Evolutionary conservation across 2,329 filamentous ascomycete species (phyloP).

Genomic region (Botrytis squamosa): DNA sequence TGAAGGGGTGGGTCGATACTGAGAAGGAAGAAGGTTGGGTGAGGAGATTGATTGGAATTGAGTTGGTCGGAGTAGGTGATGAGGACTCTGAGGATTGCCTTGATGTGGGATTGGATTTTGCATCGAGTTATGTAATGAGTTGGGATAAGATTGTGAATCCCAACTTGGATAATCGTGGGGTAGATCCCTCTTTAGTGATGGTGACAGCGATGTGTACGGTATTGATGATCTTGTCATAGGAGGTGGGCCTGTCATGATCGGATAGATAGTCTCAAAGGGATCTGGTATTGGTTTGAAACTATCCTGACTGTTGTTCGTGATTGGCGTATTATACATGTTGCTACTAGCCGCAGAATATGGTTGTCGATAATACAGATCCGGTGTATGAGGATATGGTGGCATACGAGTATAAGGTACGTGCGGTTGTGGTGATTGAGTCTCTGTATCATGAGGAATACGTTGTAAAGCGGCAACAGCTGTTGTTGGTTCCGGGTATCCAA

Average conservation of each 20-base stretch:
- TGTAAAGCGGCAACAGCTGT: conserved; percentile 14
- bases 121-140: conserved; percentile 22
- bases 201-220: conserved; percentile 12
- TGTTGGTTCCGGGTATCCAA: conserved; percentile 23
- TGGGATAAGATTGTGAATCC: conserved; percentile 28
- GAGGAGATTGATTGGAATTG: conserved; percentile 22
- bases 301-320: conserved; percentile 17
- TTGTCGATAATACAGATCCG: conserved; percentile 17
- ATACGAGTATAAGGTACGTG: conserved; percentile 14
- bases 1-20: conserved; percentile 17
- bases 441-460: conserved; percentile 13
- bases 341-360: conserved; percentile 1
- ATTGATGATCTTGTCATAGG: conserved; percentile 27
- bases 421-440: background rate
- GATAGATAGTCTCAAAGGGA: conserved; percentile 29
- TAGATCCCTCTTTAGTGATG: conserved; percentile 14
- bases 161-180: conserved; percentile 27
- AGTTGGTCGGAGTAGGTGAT: conserved; percentile 10
- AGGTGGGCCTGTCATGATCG: conserved; percentile 29
- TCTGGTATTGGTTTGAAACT: background rate
- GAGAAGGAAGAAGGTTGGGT: conserved; percentile 24
- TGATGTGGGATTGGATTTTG: background rate
- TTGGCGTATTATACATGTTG: background rate
- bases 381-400: conserved; percentile 24
- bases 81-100: conserved; percentile 21